Conservation (phyloP, 1,139 yeast genomes). For the Yamadazyma sp. region DNA sequence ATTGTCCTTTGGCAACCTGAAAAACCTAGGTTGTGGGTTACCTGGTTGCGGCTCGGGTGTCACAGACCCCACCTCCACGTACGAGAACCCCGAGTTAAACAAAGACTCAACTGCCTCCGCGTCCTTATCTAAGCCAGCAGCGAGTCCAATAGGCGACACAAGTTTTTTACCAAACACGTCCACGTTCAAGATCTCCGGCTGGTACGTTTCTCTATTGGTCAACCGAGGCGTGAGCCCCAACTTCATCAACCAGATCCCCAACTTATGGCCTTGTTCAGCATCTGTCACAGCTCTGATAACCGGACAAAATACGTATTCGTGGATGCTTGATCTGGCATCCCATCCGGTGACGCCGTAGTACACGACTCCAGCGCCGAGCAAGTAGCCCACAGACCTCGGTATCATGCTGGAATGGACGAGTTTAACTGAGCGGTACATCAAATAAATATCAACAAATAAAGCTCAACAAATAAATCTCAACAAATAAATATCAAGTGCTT, state of each 20-base stretch:
- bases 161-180: slow-evolving; percentile 63
- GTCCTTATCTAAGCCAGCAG: slow-evolving; percentile 94
- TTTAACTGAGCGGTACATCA: background rate
- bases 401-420: slow-evolving; percentile 2
- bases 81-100: slow-evolving; percentile 77
- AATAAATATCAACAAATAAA: too few species aligned
- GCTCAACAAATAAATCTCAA: too few species aligned
- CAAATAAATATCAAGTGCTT: background rate
- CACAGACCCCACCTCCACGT: slow-evolving; percentile 90
- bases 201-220: slow-evolving; percentile 43
- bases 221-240: slow-evolving; percentile 67
- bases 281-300: slow-evolving; percentile 66
- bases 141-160: slow-evolving; percentile 82
- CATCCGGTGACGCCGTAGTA: slow-evolving; percentile 4
- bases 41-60: slow-evolving; percentile 96
- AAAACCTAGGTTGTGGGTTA: slow-evolving; percentile 86
- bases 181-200: slow-evolving; percentile 50
- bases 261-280: slow-evolving; percentile 81
- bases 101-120: slow-evolving; percentile 91
- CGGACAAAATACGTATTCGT: slow-evolving; percentile 81
- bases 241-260: slow-evolving; percentile 72
- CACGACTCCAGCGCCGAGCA: slow-evolving; percentile 3
- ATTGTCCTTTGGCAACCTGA: slow-evolving; percentile 77
- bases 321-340: slow-evolving; percentile 81
- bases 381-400: slow-evolving; percentile 4